A percentile compares a stretch with the other conserved stretches of the same genome.
phyloP scores from a whole-genome alignment of 1,284 basidiomycete genomes.

The Marasmius tenuissimus region DNA sequence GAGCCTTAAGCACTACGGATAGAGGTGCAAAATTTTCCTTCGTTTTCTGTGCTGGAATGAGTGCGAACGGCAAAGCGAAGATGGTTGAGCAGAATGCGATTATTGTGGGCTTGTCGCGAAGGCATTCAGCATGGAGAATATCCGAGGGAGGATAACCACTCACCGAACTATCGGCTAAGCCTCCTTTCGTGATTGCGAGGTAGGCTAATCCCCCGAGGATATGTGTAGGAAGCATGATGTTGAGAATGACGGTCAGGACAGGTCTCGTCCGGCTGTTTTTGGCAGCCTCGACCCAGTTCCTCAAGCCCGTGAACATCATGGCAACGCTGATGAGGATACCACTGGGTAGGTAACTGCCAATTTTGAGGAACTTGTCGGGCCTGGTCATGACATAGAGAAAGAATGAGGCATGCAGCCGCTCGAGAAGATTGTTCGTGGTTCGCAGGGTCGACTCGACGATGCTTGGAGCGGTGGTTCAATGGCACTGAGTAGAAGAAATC shows the following conservation, averaged over 20 bases:
- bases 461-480: slow-evolving; percentile 35
- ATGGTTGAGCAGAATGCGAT: slow-evolving; percentile 28
- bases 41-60: background rate
- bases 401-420: slow-evolving; percentile 92
- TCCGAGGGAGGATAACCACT: slow-evolving; percentile 9
- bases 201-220: slow-evolving; percentile 50
- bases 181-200: slow-evolving; percentile 38
- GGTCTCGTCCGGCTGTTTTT: slow-evolving; percentile 35
- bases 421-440: slow-evolving; percentile 89
- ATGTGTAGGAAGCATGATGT: slow-evolving; percentile 56
- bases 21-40: slow-evolving; percentile 34
- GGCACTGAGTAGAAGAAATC: background rate
- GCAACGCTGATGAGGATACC: slow-evolving; percentile 79
- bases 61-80: slow-evolving; percentile 20
- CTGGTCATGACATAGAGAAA: slow-evolving; percentile 89
- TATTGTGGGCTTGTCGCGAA: background rate
- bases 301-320: slow-evolving; percentile 80
- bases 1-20: slow-evolving; percentile 59
- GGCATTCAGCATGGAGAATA: background rate
- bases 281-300: slow-evolving; percentile 66
- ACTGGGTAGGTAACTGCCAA: slow-evolving; percentile 87
- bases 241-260: slow-evolving; percentile 47
- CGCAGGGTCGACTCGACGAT: slow-evolving; percentile 84
- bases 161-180: slow-evolving; percentile 43
- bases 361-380: slow-evolving; percentile 81